Evolutionary conservation across 179 eudicot genomes (phyloP), one percentile per base, ranked within the genome.

Genomic region (Silene vulgaris): DNA sequence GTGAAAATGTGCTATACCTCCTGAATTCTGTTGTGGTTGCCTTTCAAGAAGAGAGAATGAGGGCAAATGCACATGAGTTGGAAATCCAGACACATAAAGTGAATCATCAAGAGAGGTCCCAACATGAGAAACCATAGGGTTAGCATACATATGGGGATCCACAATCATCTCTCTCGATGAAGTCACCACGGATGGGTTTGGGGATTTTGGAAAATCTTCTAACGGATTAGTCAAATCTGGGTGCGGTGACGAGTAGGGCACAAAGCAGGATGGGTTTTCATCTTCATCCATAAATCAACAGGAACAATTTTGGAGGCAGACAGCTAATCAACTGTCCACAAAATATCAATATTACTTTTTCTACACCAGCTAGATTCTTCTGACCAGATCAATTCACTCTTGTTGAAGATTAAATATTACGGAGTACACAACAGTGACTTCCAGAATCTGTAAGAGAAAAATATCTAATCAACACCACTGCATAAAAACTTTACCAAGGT

Each of bases 241-340:
- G 43, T 65, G 56, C n/a, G 84, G 65, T 65, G 82, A 83, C n/a
- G 82, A 45, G 64, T 69, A 72, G 8, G 77, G 56, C 19, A 21
- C 77, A 14, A 37, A 76, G 87, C 83, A 79, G 76, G 66, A 29
- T 3, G 32, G 32, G 32, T 29, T 1, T 79, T 82, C 87, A 84
- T 82, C 83, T 82, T 77, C 73, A 67, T 79, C 82, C 82, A 79
- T 81, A 81, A 76, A 84, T 64, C 70, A 69, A 26, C 32, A 48
- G 63, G 14, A 68, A 70, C 75, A 71, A 72, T 35, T 45, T 40
- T 50, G 19, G 52, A 72, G 20, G 70, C 60, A 29, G 69, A 50
- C 54, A 79, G 54, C 32, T 75, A 54, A 65, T 72, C 54, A 76
- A 76, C 69, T 32, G 32, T 67, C 37, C 8, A 45, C 0, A 45